Base-by-base conservation (phyloP, 2,329 filamentous ascomycete genomes). In the Diaporthe sp. region DNA sequence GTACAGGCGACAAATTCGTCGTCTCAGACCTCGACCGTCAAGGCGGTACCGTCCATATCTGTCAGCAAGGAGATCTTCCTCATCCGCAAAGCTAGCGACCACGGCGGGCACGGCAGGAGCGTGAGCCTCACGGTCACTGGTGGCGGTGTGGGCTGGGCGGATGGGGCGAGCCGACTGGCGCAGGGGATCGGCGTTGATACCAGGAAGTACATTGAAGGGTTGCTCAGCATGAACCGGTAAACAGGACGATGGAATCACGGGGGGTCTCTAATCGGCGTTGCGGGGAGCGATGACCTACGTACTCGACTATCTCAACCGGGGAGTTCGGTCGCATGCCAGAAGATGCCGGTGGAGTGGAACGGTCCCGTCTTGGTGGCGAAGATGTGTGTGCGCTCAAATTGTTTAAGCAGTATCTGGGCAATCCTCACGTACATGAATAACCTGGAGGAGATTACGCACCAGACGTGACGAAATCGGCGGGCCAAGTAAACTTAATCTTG, bases 161-260 rank as follows among this genome's bases (percentile, higher is more conserved):
- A 89, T 34, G 90, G 90, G 4, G 89, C 92, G 1, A 89, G 88
- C 28, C 89, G 89, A 73, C 82, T 95, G 78, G 91, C 90, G 0
- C 92, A 94, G 80, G 94, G 94, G 0, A 94, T 96, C 77, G 94
- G 94, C 0, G 88, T 95, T 46, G 94, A 96, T 85, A 94, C 94
- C 42, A 89, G 92, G 82, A 90, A 89, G 81, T 95, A 95, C 82
- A 91, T 95, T 5, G 94, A 95, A 82, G 92, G 91, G 1, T 81
- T 96, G 74, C 84, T 95, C 82, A 94, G 88, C 80, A 82, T 95
- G 80, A 89, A 89, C 81, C 83, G 86, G 49, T 88, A 78, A 79
- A 68, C 65, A 62, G 58, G 13, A 67, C 34, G 34, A 53, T 39
- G 31, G 65, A 25, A 28, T 55, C 9, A 39, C 2, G 46, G n/a